These are phyloP conservation scores for Cryphonectria japonica DNA, from an alignment of 2,329 filamentous ascomycete species.

Conservation along the genomic window DNA sequence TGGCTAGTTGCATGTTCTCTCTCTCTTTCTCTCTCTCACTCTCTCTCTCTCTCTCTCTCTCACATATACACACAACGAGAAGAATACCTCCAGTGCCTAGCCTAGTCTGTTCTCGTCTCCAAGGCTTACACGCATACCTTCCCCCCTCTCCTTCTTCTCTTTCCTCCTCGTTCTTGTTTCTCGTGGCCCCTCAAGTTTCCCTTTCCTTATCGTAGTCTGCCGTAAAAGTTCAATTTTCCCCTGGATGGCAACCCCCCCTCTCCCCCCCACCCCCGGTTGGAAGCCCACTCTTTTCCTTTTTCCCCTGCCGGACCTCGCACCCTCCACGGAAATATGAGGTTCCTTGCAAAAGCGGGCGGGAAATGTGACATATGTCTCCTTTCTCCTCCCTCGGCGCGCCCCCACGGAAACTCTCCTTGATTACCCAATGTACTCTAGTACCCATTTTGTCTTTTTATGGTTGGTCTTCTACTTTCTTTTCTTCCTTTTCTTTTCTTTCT, in stretches of 20 bases:
- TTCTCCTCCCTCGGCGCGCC: background rate
- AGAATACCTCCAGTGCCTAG: background rate
- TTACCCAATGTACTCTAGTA: background rate
- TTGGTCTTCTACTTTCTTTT: background rate
- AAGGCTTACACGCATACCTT: background rate
- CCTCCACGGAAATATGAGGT: background rate
- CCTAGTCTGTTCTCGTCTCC: background rate
- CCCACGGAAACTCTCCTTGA: background rate
- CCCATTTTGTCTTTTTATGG: background rate
- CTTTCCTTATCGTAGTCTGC: background rate
- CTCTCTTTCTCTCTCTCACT: too few relatives aligned
- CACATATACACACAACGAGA: background rate
- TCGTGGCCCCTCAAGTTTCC: background rate
- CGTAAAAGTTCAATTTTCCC: background rate
- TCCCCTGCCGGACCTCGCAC: background rate
- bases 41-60: too few relatives aligned
- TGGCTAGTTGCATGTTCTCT: background rate
- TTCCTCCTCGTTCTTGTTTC: background rate
- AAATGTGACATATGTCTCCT: background rate
- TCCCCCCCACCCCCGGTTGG: too few relatives aligned
- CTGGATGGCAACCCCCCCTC: background rate
- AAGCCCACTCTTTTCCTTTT: background rate
- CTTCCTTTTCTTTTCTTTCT: background rate
- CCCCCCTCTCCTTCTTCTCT: too few relatives aligned
- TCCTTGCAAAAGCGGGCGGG: background rate